Base-by-base conservation (phyloP, 1,139 yeast species). In the Candida sojae region DNA sequence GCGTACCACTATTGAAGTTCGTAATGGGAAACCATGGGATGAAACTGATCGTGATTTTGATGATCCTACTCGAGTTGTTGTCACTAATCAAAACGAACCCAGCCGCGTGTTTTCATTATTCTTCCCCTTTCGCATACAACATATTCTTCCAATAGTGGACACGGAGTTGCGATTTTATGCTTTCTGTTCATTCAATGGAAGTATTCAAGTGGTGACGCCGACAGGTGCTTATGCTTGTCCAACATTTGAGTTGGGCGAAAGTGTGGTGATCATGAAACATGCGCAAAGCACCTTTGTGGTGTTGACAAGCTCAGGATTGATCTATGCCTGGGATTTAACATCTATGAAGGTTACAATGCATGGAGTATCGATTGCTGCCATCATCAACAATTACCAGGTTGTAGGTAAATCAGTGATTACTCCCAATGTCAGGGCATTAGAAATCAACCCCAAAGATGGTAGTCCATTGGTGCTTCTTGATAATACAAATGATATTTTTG, bases 141-240 rank as follows among this genome's bases (percentile, higher is more conserved):
- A 75, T 50, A 70, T 69, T 1, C 49, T 70, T 6, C 77, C 77
- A 4, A 55, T 73, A 6, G 53, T 69, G 6, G 64, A 68, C 26
- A 58, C 57, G 2, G 53, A 49, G 6, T 59, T 75, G 30, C 57
- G 57, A 17, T 77, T 66, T 50, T 75, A 79, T 73, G 79, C 74
- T n/a, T 66, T 92, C 33, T 83, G 86, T 4, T 82, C 96, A 0
- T 90, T 93, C 25, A 79, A 83, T 42, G 90, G 91, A 1, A 77
- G 82, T 4, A 54, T 82, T 3, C 88, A 87, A 60, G 79, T 96
- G 70, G 79, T 95, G 0, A 78, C 84, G 10, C 81, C 88, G 2
- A 57, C 74, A 1, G 96, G 95, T 1, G 61, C 73, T 25, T 67
- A 68, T 31, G 53, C 73, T 0, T 63, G 71, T 46, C 84, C 88